Conservation (phyloP, 2,329 filamentous ascomycete genomes). For the Chaetomium sp. region DNA sequence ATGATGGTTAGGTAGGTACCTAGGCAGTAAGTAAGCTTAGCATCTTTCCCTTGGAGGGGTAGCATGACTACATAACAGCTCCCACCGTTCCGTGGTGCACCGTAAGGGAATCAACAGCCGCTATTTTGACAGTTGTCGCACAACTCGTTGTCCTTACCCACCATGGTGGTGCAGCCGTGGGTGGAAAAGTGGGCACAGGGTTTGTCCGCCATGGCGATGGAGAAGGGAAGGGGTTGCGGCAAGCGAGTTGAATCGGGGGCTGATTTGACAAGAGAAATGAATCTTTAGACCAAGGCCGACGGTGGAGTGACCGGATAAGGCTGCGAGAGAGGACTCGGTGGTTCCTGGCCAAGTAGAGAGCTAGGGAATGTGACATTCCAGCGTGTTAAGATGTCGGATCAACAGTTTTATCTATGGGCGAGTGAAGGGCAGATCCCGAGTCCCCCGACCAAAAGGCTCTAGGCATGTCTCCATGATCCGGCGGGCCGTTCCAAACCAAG, state of each 20-base stretch:
- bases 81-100: not conserved
- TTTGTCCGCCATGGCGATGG: slow-evolving; percentile 19
- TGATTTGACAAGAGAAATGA: not conserved
- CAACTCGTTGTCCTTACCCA: slow-evolving; percentile 18
- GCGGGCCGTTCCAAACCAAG: not conserved
- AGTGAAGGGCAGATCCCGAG: not conserved
- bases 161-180: slow-evolving; percentile 22
- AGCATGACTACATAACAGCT: not conserved
- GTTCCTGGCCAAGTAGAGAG: not conserved
- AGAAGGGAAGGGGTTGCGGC: not conserved
- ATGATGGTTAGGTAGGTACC: not conserved
- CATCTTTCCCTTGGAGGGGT: not conserved
- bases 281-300: not conserved
- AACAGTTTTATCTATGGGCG: not conserved
- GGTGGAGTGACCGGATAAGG: not conserved
- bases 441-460: not conserved
- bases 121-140: slow-evolving; percentile 8
- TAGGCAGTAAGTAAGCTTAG: not conserved
- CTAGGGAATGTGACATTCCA: not conserved
- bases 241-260: not conserved
- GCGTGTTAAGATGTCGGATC: not conserved
- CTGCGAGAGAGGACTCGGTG: not conserved
- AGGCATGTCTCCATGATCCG: not conserved
- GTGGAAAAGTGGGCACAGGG: slow-evolving; percentile 23
- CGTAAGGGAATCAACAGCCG: not conserved